Evolutionary conservation across 169 alveolate species (phyloP), one percentile per base, ranked within the genome.

Genomic region (Cryptosporidium felis): DNA sequence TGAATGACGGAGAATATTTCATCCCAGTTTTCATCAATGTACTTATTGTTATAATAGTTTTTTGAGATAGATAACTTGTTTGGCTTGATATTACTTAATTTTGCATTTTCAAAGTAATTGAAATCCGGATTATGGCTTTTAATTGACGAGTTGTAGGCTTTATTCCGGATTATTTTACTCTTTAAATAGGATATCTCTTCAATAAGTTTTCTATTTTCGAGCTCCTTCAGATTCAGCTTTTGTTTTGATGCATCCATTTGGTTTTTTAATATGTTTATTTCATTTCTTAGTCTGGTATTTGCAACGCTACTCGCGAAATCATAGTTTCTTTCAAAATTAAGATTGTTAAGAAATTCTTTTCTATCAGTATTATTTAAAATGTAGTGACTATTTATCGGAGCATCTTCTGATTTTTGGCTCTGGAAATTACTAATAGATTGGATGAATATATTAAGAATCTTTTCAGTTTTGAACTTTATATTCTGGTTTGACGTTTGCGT

Each of bases 11-110:
- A 49, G 58, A 74, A 56, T 12, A 74, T 74, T 53, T 74, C 74
- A 21, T 74, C 74, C 85, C 85, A 74, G 28, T 74, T 74, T 12
- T 74, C 58, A 30, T 74, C 81, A 28, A 38, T n/a, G 47, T 30
- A 65, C 3, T 23, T 65, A 21, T 65, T 65, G 23, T 44, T 34
- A 28, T 65, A 45, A 18, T 65, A 46, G 62, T 65, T 65, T 65
- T 65, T 47, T 16, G 34, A 47, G 45, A 14, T 49, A 12, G 80
- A 63, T 2, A 42, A 41, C n/a, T 40, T 63, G 34, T 63, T 63
- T 44, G 26, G 46, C 30, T 36, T 74, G 21, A 34, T 0, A 36
- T 47, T 41, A 6, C 30, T 49, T 34, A 23, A 32, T 28, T 34
- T 53, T 28, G 16, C 2, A 32, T 36, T 51, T 36, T 74, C 85